These are phyloP conservation scores for Plasmopara halstedii DNA, from an alignment of 352 stramenopile species.

Conservation along the genomic window DNA sequence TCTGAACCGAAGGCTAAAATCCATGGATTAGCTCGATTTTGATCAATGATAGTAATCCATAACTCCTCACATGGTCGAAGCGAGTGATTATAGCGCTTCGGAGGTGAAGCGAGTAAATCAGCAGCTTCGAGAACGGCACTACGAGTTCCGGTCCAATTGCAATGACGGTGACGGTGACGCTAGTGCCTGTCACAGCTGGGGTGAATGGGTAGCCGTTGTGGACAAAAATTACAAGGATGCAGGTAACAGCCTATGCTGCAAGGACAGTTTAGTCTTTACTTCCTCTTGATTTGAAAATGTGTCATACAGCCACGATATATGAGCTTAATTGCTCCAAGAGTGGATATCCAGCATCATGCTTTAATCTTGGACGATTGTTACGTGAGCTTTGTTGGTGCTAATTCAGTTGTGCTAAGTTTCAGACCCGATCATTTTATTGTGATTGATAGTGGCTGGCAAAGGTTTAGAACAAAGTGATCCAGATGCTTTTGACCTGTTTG, in stretches of 20 bases:
- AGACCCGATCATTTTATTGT: neutral
- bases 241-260: conserved; percentile 16
- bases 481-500: conserved; percentile 64
- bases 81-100: conserved; percentile 31
- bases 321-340: conserved; percentile 81
- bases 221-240: conserved; percentile 81
- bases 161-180: conserved; percentile 74
- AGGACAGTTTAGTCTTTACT: neutral
- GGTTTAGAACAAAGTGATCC: conserved; percentile 59
- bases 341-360: conserved; percentile 74
- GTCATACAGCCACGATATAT: conserved; percentile 59
- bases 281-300: neutral
- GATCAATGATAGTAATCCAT: too few relatives aligned
- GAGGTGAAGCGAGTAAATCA: conserved; percentile 78
- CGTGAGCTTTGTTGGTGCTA: conserved; percentile 26
- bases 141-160: conserved; percentile 85
- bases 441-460: conserved; percentile 59
- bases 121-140: conserved; percentile 78
- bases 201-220: conserved; percentile 80
- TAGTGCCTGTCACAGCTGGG: conserved; percentile 83
- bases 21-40: too few relatives aligned
- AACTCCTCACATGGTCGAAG: too few relatives aligned
- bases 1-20: too few relatives aligned
- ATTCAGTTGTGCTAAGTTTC: neutral
- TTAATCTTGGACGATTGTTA: conserved; percentile 78